A percentile compares a stretch with the other conserved stretches of the same genome.
These are phyloP conservation scores for Raffaelea albimanens DNA, from an alignment of 2,329 filamentous ascomycete species.

Conservation along the genomic window DNA sequence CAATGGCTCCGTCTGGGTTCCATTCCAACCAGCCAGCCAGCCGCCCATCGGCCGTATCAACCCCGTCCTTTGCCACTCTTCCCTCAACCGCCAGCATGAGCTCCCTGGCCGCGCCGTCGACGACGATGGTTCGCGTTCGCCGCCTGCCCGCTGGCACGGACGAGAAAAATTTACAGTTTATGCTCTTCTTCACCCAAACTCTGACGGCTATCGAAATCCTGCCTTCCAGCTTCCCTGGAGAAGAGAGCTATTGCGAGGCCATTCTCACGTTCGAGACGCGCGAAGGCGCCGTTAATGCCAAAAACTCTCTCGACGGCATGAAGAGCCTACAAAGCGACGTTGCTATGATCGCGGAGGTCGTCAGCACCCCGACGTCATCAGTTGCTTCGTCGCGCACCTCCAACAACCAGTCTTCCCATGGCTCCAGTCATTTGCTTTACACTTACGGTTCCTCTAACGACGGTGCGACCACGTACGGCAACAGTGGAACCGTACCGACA, in stretches of 20 bases:
- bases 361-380: constrained; percentile 29
- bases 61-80: constrained; percentile 19
- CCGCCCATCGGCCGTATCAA: constrained; percentile 21
- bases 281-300: constrained; percentile 45
- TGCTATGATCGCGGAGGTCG: constrained; percentile 48
- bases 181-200: constrained; percentile 51
- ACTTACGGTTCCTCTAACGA: constrained; percentile 50
- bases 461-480: constrained; percentile 42
- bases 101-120: constrained; percentile 28
- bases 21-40: constrained; percentile 30
- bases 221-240: constrained; percentile 36
- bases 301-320: constrained; percentile 47
- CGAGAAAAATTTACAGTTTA: constrained; percentile 43
- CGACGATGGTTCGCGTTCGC: constrained; percentile 33
- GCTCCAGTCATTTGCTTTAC: constrained; percentile 23
- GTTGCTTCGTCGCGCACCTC: constrained; percentile 35
- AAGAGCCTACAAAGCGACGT: constrained; percentile 39
- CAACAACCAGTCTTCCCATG: no score
- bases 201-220: constrained; percentile 42
- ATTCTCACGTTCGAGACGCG: constrained; percentile 43
- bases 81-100: constrained; percentile 21
- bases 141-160: constrained; percentile 44
- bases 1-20: constrained; percentile 37
- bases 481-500: constrained; percentile 22
- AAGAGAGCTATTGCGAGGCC: constrained; percentile 41